phyloP scores from a whole-genome alignment of 441 rosid species.

The Monsonia emarginata region DNA sequence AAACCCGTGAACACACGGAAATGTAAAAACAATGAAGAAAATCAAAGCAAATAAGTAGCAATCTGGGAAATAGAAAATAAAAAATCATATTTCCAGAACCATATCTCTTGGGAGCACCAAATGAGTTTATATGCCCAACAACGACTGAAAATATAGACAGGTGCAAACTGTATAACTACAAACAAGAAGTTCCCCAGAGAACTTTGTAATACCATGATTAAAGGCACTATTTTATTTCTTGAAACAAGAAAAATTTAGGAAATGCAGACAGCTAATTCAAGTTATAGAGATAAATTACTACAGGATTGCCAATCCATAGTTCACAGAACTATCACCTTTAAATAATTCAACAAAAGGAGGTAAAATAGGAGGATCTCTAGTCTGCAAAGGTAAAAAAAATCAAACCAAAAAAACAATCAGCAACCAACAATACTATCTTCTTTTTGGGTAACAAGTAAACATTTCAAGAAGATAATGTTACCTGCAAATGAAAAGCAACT shows the following conservation, averaged over 20 bases:
- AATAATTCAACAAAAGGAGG: constrained; percentile 43
- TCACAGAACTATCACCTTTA: constrained; percentile 26
- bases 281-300: background rate
- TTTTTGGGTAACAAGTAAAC: too few species aligned
- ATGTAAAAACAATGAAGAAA: background rate
- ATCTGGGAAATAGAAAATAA: background rate
- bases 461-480: too few species aligned
- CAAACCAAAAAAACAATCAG: constrained; percentile 9
- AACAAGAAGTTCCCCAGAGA: background rate
- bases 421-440: too few species aligned
- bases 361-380: constrained; percentile 45
- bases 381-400: constrained; percentile 28
- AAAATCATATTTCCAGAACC: background rate
- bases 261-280: background rate
- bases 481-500: constrained; percentile 52
- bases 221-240: background rate
- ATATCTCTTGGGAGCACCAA: background rate
- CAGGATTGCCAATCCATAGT: background rate
- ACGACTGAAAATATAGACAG: too few species aligned
- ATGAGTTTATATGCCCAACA: background rate
- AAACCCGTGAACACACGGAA: constrained; percentile 8
- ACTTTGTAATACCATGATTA: background rate
- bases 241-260: background rate
- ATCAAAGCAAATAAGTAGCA: background rate
- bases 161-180: too few species aligned